These are phyloP conservation scores for Vigna hirtella DNA, from an alignment of 306 rosid species.

Conservation along the genomic window DNA sequence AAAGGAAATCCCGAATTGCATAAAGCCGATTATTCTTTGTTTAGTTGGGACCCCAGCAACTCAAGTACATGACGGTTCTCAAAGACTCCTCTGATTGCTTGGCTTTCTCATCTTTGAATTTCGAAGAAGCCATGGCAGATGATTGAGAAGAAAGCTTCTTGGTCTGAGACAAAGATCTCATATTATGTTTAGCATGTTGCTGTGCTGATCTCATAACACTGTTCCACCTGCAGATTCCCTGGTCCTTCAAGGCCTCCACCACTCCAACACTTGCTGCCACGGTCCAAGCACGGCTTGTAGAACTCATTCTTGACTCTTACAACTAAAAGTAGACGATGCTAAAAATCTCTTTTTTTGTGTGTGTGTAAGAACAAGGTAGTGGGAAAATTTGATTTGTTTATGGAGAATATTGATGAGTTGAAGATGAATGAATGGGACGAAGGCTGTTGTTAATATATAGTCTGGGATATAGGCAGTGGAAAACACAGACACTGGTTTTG, in stretches of 20 bases:
- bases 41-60: conserved; percentile 59
- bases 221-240: conserved; percentile 68
- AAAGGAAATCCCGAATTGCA: not conserved
- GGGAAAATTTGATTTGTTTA: not conserved
- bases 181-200: conserved; percentile 51
- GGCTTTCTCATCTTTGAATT: conserved; percentile 52
- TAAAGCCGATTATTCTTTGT: not conserved
- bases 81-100: conserved; percentile 69
- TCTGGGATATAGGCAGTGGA: not conserved
- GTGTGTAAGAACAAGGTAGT: not conserved
- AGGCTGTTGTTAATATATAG: conserved; percentile 28
- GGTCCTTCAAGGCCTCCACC: conserved; percentile 61
- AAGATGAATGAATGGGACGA: not conserved
- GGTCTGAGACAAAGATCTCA: conserved; percentile 46
- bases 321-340: not conserved
- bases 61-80: conserved; percentile 71
- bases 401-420: not conserved
- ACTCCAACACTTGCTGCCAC: conserved; percentile 51
- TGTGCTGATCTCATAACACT: conserved; percentile 48
- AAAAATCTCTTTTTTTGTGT: not conserved
- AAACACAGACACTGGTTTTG: not conserved
- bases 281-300: conserved; percentile 42
- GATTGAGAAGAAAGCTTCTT: conserved; percentile 52
- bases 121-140: conserved; percentile 41
- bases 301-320: conserved; percentile 34